These are phyloP conservation scores for Neonothopanus nambi DNA, from an alignment of 1,284 basidiomycete species.

Conservation along the genomic window DNA sequence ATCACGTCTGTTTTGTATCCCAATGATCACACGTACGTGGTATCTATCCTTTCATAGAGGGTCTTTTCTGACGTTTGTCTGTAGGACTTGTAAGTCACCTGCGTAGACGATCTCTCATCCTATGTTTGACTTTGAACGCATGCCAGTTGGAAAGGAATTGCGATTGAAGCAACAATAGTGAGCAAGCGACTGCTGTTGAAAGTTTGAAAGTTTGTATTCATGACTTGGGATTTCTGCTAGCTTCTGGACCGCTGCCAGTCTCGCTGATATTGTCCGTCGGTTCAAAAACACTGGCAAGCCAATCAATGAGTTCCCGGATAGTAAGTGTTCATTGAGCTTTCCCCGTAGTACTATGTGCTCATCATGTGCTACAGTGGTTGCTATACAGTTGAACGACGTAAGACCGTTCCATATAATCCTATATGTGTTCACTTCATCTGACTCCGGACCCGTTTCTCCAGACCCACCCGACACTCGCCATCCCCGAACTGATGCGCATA, in stretches of 20 bases:
- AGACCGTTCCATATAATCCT: constrained; percentile 21
- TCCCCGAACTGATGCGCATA: constrained; percentile 93
- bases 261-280: constrained; percentile 83
- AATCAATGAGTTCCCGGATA: constrained; percentile 78
- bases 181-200: constrained; percentile 16
- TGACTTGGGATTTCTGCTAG: constrained; percentile 22
- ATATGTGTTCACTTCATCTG: not conserved
- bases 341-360: not conserved
- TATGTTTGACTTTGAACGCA: constrained; percentile 4
- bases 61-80: constrained; percentile 2
- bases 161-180: constrained; percentile 91
- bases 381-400: constrained; percentile 89
- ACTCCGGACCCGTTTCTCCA: constrained; percentile 31
- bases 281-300: constrained; percentile 80
- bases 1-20: constrained; percentile 91
- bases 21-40: constrained; percentile 76
- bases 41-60: not conserved
- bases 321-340: constrained; percentile 40
- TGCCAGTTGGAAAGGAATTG: constrained; percentile 85
- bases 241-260: constrained; percentile 86
- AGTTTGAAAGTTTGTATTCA: not conserved
- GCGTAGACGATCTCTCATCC: not conserved
- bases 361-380: constrained; percentile 53
- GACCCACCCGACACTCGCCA: constrained; percentile 92
- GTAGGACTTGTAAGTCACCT: constrained; percentile 36